These are phyloP conservation scores for Debaryomyces udenii DNA, from an alignment of 1,139 yeast species.

Conservation along the genomic window DNA sequence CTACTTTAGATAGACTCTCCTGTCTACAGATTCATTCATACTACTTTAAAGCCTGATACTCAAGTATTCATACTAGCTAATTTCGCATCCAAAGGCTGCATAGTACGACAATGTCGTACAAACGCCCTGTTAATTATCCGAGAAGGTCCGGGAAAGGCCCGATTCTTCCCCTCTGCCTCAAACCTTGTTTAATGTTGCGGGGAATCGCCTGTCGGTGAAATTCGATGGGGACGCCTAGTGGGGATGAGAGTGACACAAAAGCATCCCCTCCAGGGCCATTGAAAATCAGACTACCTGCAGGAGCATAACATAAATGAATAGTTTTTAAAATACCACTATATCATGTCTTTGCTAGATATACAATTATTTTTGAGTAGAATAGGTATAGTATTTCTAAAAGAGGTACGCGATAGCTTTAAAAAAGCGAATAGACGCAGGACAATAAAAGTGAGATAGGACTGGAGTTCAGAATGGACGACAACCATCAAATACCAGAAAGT, in stretches of 20 bases:
- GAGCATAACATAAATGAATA: slow-evolving; percentile 3
- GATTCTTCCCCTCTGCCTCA: too few species aligned
- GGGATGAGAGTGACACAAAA: slow-evolving; percentile 5
- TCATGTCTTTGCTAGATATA: slow-evolving; percentile 1
- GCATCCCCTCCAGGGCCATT: slow-evolving; percentile 3
- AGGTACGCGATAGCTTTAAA: background rate
- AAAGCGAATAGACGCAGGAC: too few species aligned
- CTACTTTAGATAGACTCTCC: slow-evolving; percentile 32
- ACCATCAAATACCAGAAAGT: slow-evolving; percentile 1
- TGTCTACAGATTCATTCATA: too few species aligned
- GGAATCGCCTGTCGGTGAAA: slow-evolving; percentile 1
- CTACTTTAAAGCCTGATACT: too few species aligned
- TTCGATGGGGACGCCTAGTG: background rate
- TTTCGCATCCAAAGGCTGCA: too few species aligned
- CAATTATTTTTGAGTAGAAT: slow-evolving; percentile 1
- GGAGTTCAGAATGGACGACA: background rate
- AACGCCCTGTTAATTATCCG: too few species aligned
- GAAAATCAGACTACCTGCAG: slow-evolving; percentile 4
- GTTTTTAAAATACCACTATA: slow-evolving; percentile 4
- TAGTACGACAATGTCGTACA: too few species aligned
- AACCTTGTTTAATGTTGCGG: slow-evolving; percentile 1
- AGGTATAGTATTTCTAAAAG: background rate
- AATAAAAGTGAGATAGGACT: too few species aligned
- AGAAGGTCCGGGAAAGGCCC: too few species aligned
- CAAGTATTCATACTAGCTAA: too few species aligned